Evolutionary conservation across 2,329 filamentous ascomycete genomes (phyloP).

Genomic region (Paecilomyces formosus): DNA sequence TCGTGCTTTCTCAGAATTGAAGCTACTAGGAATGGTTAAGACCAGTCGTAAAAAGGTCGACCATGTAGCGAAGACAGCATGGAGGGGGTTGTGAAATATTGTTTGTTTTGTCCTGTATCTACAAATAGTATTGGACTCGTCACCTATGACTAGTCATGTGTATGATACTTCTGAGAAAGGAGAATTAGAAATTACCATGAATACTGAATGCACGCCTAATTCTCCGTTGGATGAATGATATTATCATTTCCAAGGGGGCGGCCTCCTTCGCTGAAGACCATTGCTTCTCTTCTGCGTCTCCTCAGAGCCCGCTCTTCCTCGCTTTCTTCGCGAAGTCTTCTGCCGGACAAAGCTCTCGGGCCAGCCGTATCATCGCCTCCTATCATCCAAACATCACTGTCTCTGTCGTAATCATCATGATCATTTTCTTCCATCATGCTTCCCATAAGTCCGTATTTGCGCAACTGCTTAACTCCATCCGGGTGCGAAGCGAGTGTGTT

Average conservation of each 20-base stretch:
- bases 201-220: conserved; percentile 10
- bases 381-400: conserved; percentile 46
- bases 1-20: conserved; percentile 73
- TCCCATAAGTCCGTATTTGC: conserved; percentile 35
- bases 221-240: conserved; percentile 60
- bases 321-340: conserved; percentile 25
- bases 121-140: not conserved
- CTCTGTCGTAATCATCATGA: conserved; percentile 45
- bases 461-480: conserved; percentile 34
- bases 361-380: conserved; percentile 46
- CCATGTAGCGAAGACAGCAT: conserved; percentile 75
- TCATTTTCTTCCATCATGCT: conserved; percentile 43
- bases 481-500: conserved; percentile 28
- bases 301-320: conserved; percentile 60
- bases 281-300: conserved; percentile 73
- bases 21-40: conserved; percentile 80
- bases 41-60: conserved; percentile 85
- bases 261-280: conserved; percentile 84
- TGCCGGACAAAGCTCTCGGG: conserved; percentile 24
- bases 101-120: not conserved
- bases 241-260: conserved; percentile 65
- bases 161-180: not conserved
- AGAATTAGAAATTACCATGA: not conserved
- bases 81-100: conserved; percentile 54
- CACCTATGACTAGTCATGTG: not conserved